Percentiles rank a stretch among this genome's conserved stretches.
These are phyloP conservation scores for Pseudogymnoascus sp. DNA, from an alignment of 2,329 filamentous ascomycete species.

Conservation along the genomic window DNA sequence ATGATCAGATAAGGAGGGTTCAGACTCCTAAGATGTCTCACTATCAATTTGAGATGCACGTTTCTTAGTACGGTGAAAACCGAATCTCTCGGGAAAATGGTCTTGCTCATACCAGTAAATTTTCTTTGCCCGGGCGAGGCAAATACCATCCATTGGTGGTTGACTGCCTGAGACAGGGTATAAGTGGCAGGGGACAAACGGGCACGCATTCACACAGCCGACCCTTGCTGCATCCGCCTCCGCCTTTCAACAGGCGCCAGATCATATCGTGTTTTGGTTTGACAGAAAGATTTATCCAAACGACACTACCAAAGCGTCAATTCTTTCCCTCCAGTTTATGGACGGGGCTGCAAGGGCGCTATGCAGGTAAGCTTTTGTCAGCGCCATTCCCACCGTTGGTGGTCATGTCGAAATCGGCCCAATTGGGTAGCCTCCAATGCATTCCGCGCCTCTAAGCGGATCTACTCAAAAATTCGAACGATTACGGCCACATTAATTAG, in stretches of 20 bases:
- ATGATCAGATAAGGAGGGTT: background rate
- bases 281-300: slow-evolving; percentile 5
- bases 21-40: background rate
- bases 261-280: slow-evolving; percentile 6
- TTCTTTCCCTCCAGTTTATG: background rate
- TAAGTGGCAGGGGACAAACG: background rate
- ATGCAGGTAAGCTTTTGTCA: background rate
- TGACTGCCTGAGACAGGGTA: background rate
- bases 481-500: background rate
- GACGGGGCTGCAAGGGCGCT: background rate
- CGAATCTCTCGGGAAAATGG: background rate
- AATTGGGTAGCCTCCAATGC: background rate
- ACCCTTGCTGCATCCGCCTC: slow-evolving; percentile 4
- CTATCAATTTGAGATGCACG: background rate
- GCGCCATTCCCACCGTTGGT: background rate
- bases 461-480: background rate
- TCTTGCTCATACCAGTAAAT: background rate
- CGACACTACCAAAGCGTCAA: background rate
- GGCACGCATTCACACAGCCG: slow-evolving; percentile 1
- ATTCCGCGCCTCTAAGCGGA: background rate
- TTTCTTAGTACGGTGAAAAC: background rate
- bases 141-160: background rate
- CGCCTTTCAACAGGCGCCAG: slow-evolving; percentile 7
- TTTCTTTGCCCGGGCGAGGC: background rate
- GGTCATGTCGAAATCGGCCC: background rate